phyloP scores from a whole-genome alignment of 1,139 yeast genomes.

The Geotrichum reessii region DNA sequence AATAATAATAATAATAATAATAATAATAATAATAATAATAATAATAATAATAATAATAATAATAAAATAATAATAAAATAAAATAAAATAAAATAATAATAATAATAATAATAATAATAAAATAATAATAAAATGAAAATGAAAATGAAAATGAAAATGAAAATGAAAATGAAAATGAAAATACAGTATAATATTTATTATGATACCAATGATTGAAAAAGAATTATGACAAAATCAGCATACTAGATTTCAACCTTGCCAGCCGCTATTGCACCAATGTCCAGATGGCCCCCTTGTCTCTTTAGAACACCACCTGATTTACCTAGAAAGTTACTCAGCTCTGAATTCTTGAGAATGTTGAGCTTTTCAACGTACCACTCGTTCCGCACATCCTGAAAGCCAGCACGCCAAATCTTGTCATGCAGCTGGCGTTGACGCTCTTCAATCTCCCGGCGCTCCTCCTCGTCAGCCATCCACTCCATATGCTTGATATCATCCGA shows the following conservation, averaged over 20 bases:
- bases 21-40: no score
- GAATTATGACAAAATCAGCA: neutral
- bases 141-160: neutral
- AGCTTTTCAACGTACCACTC: conserved; percentile 66
- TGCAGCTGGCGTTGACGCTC: conserved; percentile 61
- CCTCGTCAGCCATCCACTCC: conserved; percentile 97
- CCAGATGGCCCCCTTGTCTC: conserved; percentile 1
- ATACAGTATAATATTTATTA: neutral
- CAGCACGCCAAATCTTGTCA: conserved; percentile 69
- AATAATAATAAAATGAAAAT: no score
- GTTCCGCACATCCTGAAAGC: conserved; percentile 65
- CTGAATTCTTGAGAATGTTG: conserved; percentile 67
- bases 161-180: neutral
- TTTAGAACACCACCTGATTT: conserved; percentile 8
- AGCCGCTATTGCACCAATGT: conserved; percentile 17
- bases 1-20: no score
- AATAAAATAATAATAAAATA: no score
- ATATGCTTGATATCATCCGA: conserved; percentile 82
- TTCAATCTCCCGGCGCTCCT: conserved; percentile 65
- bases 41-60: no score
- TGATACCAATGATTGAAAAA: no score
- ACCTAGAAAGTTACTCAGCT: conserved; percentile 34
- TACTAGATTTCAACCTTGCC: conserved; percentile 1
- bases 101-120: no score
- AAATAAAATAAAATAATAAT: no score